These are phyloP conservation scores for Thalassiosira profunda DNA, from an alignment of 108 stramenopile genomes.

Conservation along the genomic window DNA sequence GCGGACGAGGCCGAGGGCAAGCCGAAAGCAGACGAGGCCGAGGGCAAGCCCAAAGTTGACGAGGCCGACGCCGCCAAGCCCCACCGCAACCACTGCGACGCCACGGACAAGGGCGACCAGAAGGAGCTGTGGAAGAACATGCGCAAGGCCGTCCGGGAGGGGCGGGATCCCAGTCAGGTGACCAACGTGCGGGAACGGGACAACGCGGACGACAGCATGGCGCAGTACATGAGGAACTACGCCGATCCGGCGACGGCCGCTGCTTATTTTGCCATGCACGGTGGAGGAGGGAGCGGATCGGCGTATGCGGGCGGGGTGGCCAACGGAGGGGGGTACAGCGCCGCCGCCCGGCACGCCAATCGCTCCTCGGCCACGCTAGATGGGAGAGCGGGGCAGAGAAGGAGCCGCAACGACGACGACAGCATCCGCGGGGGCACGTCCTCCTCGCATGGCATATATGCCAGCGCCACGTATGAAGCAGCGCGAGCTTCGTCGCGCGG, in stretches of 20 bases:
- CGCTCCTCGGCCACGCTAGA: too few relatives aligned
- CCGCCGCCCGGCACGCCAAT: too few relatives aligned
- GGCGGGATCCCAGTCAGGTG: slow-evolving; percentile 9
- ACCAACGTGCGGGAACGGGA: not conserved
- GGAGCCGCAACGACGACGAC: too few relatives aligned
- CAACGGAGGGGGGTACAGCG: too few relatives aligned
- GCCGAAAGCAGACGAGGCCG: not conserved
- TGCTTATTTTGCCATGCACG: too few relatives aligned
- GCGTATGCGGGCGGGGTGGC: too few relatives aligned
- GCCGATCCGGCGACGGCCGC: not conserved
- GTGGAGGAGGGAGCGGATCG: too few relatives aligned
- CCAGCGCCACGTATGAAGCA: too few relatives aligned
- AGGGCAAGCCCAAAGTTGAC: not conserved
- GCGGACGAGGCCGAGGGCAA: not conserved
- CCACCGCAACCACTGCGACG: slow-evolving; percentile 27
- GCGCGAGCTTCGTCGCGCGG: too few relatives aligned
- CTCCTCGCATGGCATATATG: too few relatives aligned
- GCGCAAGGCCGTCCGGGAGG: slow-evolving; percentile 16
- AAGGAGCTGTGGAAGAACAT: slow-evolving; percentile 21
- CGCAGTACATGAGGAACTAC: slow-evolving; percentile 1
- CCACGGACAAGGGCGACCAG: slow-evolving; percentile 14
- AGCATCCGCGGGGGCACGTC: too few relatives aligned
- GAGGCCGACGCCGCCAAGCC: not conserved
- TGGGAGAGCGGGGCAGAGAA: too few relatives aligned
- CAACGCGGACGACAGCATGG: not conserved